Evolutionary conservation across 768 basidiomycete genomes (phyloP).

Genomic region (Boletus subparvulus): DNA sequence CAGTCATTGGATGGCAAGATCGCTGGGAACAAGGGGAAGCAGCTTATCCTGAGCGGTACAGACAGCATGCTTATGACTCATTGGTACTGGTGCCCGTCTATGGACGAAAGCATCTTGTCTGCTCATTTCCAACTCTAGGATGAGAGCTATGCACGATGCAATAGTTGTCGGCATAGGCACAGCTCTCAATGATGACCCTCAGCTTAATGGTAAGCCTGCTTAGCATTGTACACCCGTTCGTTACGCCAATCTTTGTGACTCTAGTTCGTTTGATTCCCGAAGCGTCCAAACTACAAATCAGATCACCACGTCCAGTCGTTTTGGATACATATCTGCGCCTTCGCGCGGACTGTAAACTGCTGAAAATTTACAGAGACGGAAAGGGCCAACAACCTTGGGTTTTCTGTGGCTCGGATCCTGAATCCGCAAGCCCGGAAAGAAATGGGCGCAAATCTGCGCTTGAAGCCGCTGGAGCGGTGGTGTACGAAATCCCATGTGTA

Average conservation of each 20-base stretch:
- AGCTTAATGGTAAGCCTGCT: constrained; percentile 76
- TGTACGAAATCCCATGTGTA: constrained; percentile 50
- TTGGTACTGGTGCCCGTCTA: constrained; percentile 48
- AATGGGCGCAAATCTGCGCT: constrained; percentile 44
- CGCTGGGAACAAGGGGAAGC: constrained; percentile 67
- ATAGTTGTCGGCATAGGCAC: constrained; percentile 92
- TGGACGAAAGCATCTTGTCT: neutral
- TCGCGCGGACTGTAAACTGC: constrained; percentile 62
- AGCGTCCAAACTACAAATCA: constrained; percentile 33
- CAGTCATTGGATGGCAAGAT: constrained; percentile 89
- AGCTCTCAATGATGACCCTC: constrained; percentile 87
- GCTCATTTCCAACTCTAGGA: constrained; percentile 46
- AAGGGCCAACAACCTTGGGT: constrained; percentile 73
- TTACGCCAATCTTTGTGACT: neutral
- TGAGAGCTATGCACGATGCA: constrained; percentile 89
- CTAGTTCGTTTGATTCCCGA: constrained; percentile 58
- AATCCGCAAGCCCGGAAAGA: constrained; percentile 14
- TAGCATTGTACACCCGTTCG: neutral
- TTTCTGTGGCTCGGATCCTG: constrained; percentile 41
- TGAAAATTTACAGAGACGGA: constrained; percentile 59
- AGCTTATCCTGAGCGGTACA: constrained; percentile 78
- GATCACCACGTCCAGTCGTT: constrained; percentile 78
- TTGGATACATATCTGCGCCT: constrained; percentile 77
- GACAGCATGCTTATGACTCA: constrained; percentile 95
- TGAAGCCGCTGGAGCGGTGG: constrained; percentile 62